Evolutionary conservation across 352 stramenopile species (phyloP).

Genomic region (Globisporangium paddicum): DNA sequence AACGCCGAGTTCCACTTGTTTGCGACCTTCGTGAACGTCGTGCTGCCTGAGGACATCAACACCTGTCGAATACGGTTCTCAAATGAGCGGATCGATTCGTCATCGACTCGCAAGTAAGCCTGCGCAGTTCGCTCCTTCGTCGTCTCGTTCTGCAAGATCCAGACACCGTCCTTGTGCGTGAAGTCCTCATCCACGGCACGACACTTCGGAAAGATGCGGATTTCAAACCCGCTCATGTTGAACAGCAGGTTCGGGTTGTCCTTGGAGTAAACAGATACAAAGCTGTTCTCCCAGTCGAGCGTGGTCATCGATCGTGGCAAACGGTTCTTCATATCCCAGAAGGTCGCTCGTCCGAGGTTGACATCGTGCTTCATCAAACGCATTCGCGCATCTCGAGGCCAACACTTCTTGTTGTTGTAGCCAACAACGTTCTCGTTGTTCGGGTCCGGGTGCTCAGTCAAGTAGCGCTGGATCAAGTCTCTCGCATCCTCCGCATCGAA

Average conservation of each 20-base stretch:
- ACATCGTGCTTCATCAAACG: constrained; percentile 99
- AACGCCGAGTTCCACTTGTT: constrained; percentile 98
- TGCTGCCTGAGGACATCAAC: constrained; percentile 98
- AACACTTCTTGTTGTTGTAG: constrained; percentile 99
- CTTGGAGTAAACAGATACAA: constrained; percentile 99
- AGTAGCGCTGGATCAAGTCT: constrained; percentile 98
- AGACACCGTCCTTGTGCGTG: constrained; percentile 98
- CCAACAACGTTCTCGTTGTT: constrained; percentile 99
- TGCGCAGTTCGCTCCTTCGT: constrained; percentile 99
- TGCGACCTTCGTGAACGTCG: constrained; percentile 99
- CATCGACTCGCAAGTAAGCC: constrained; percentile 95
- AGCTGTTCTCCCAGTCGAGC: constrained; percentile 99
- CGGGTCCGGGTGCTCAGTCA: constrained; percentile 99
- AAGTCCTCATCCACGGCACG: constrained; percentile 91
- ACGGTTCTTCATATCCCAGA: constrained; percentile 99
- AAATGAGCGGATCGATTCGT: constrained; percentile 94
- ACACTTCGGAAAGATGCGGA: constrained; percentile 92
- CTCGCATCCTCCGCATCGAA: constrained; percentile 98
- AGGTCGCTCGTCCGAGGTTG: constrained; percentile 98
- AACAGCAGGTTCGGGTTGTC: constrained; percentile 99
- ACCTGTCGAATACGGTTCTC: constrained; percentile 99
- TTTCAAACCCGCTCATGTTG: constrained; percentile 99
- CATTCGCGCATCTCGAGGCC: constrained; percentile 99
- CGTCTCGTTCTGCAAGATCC: constrained; percentile 99
- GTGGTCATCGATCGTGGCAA: constrained; percentile 98